A percentile compares a stretch with the other conserved stretches of the same genome.
These are phyloP conservation scores for Zymoseptoria passerinii DNA, from an alignment of 2,329 filamentous ascomycete genomes.

Conservation along the genomic window DNA sequence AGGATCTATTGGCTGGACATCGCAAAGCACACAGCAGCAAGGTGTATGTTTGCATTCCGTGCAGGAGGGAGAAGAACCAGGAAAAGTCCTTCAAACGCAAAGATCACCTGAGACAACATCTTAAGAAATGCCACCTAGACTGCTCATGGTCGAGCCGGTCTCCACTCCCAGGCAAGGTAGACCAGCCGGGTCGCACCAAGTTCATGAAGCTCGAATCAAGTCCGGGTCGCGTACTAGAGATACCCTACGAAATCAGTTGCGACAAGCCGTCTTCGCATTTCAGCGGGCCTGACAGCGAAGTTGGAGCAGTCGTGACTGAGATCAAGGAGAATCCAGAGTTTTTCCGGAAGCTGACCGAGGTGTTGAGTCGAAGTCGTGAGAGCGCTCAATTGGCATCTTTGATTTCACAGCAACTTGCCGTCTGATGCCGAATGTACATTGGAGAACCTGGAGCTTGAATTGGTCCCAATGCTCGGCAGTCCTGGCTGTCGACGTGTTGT, in stretches of 20 bases:
- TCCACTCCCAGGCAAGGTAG: not conserved
- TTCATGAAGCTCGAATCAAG: not conserved
- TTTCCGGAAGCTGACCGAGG: not conserved
- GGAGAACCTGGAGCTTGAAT: not conserved
- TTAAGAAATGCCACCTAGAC: conserved; percentile 4
- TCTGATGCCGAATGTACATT: not conserved
- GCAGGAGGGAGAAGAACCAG: not conserved
- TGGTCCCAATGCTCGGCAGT: not conserved
- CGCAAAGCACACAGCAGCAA: conserved; percentile 1
- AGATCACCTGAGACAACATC: conserved; percentile 9
- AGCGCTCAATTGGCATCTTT: not conserved
- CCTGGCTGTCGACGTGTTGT: not conserved
- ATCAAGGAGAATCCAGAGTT: not conserved
- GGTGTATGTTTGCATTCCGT: conserved; percentile 2
- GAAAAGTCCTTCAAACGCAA: conserved; percentile 10
- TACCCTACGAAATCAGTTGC: not conserved
- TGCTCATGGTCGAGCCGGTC: not conserved
- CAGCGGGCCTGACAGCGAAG: not conserved
- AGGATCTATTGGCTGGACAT: conserved; percentile 7
- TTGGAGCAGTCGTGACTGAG: not conserved
- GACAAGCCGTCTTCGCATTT: not conserved
- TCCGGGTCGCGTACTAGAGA: not conserved
- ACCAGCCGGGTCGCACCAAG: not conserved
- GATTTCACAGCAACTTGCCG: not conserved
- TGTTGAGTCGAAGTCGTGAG: not conserved